Evolutionary conservation across 176 grass and related monocot genomes (phyloP).

Genomic region (Puya raimondii): DNA sequence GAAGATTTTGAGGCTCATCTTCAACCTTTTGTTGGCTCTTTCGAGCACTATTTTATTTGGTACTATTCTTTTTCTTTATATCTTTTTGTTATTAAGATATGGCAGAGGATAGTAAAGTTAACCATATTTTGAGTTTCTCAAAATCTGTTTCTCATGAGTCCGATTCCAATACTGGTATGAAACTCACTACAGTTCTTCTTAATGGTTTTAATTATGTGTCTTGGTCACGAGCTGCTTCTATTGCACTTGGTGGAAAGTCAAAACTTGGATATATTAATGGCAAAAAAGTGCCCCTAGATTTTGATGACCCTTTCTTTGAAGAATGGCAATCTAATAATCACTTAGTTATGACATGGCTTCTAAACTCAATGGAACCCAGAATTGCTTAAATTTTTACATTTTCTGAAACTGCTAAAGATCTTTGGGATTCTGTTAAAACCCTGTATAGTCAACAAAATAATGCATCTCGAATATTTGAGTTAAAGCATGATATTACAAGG

Average conservation of each 20-base stretch:
- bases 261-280: constrained; percentile 6
- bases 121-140: too few relatives aligned
- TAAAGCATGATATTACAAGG: neutral
- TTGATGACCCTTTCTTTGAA: neutral
- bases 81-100: too few relatives aligned
- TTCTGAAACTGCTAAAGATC: too few relatives aligned
- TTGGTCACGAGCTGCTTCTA: constrained; percentile 1
- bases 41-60: too few relatives aligned
- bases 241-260: constrained; percentile 4
- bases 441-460: neutral
- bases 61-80: too few relatives aligned
- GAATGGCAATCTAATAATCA: neutral
- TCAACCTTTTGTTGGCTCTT: too few relatives aligned
- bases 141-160: too few relatives aligned
- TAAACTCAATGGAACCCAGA: neutral
- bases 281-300: neutral
- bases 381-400: neutral
- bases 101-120: too few relatives aligned
- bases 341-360: neutral
- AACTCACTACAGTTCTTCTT: constrained; percentile 3
- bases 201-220: constrained; percentile 8
- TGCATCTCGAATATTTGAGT: constrained; percentile 5
- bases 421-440: too few relatives aligned
- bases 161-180: neutral
- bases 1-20: too few relatives aligned